phyloP scores from a whole-genome alignment of 78 protist genomes.

The Tieghemostelium lacteum region DNA sequence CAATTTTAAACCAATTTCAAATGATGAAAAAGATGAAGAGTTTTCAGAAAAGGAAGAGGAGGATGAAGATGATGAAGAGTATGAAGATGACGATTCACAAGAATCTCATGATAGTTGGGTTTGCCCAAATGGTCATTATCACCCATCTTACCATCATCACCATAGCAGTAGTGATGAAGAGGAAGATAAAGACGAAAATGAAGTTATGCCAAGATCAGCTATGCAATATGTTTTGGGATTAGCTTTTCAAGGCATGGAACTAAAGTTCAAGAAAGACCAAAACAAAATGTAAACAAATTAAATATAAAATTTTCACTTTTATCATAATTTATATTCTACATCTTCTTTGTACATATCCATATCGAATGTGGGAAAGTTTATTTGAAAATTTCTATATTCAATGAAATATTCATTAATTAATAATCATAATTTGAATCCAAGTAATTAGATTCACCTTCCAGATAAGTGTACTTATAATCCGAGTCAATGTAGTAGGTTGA shows the following conservation, averaged over 20 bases:
- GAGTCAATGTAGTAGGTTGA: constrained; percentile 26
- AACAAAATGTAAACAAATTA: neutral
- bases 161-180: neutral
- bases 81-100: neutral
- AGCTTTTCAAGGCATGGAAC: neutral
- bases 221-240: neutral
- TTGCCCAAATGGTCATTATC: neutral
- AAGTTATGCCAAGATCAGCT: too few relatives aligned
- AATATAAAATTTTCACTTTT: too few relatives aligned
- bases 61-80: neutral
- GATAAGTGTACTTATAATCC: constrained; percentile 52
- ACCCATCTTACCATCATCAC: neutral
- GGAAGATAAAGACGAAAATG: neutral
- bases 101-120: neutral
- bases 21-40: neutral
- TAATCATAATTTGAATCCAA: constrained; percentile 51
- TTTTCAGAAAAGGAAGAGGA: neutral
- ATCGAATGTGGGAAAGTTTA: too few relatives aligned
- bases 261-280: constrained; percentile 3
- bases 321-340: too few relatives aligned
- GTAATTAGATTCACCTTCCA: constrained; percentile 36
- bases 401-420: too few relatives aligned
- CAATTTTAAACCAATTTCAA: neutral
- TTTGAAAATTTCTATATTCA: too few relatives aligned
- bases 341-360: too few relatives aligned